Percentiles rank a stretch among this genome's conserved stretches.
Evolutionary conservation across 2,329 filamentous ascomycete genomes (phyloP).

Genomic region (Penicillium sp.): DNA sequence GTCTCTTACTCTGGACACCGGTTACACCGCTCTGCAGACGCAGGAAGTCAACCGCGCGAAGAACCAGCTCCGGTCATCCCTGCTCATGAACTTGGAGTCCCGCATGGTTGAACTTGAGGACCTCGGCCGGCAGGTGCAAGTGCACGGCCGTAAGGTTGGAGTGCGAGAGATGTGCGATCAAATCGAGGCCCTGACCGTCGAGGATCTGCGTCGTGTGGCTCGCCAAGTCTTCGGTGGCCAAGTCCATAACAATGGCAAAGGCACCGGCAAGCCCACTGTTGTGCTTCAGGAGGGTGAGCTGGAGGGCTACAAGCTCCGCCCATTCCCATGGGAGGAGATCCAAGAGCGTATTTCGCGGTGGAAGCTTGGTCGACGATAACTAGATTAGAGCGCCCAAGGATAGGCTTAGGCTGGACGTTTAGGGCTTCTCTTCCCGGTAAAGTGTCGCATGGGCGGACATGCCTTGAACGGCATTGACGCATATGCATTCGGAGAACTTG

Average conservation of each 20-base stretch:
- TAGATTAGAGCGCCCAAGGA: background rate
- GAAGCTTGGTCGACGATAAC: conserved; percentile 70
- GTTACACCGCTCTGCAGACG: conserved; percentile 70
- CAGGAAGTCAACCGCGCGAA: conserved; percentile 89
- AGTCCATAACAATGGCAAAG: conserved; percentile 72
- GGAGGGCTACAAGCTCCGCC: conserved; percentile 65
- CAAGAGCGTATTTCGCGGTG: conserved; percentile 82
- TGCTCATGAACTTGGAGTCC: conserved; percentile 97
- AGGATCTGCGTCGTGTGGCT: conserved; percentile 81
- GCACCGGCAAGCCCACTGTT: conserved; percentile 88
- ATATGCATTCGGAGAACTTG: conserved; percentile 4
- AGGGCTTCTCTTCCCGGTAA: background rate
- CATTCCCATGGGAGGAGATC: conserved; percentile 83
- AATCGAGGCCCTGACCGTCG: conserved; percentile 79
- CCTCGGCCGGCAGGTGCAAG: conserved; percentile 89
- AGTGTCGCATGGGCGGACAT: conserved; percentile 2
- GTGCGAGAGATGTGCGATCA: conserved; percentile 89
- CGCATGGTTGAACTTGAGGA: conserved; percentile 98
- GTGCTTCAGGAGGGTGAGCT: conserved; percentile 89
- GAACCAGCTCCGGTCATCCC: conserved; percentile 86
- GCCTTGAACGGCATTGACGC: background rate
- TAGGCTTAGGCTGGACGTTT: background rate
- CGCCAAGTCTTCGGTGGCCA: conserved; percentile 73
- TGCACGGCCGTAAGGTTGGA: conserved; percentile 90
- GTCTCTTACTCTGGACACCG: conserved; percentile 72